Evolutionary conservation across 2,329 filamentous ascomycete species (phyloP).

Genomic region (Fusarium sp.): DNA sequence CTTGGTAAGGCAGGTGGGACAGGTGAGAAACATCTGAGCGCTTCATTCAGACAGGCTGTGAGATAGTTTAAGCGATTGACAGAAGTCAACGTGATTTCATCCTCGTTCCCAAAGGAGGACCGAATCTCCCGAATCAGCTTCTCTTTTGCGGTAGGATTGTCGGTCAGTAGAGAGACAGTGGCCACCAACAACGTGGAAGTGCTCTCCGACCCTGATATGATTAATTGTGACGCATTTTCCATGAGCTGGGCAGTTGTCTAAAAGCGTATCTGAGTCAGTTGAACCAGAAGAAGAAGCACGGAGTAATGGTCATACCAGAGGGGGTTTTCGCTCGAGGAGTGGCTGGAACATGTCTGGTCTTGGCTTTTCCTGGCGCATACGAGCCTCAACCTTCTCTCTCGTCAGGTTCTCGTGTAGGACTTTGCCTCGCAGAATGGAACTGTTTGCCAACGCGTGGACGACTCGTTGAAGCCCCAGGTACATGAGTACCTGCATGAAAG

Average conservation of each 20-base stretch:
- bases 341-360: background rate
- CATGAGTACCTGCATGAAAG: conserved; percentile 6
- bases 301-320: background rate
- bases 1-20: background rate
- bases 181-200: background rate
- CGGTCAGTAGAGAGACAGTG: background rate
- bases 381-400: background rate
- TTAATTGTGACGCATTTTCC: background rate
- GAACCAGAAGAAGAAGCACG: accelerated
- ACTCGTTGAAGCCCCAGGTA: background rate
- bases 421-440: background rate
- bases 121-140: background rate
- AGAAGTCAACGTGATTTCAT: background rate
- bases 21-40: background rate
- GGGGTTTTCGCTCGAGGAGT: background rate
- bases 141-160: background rate
- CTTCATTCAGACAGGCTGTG: background rate
- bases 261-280: background rate
- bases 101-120: background rate
- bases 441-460: background rate
- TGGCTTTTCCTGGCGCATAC: conserved; percentile 1
- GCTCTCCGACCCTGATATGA: background rate
- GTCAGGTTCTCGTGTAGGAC: background rate
- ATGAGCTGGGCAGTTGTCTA: background rate
- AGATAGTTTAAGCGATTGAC: background rate